Base-by-base conservation (phyloP, 306 rosid species). In the Sicyos baderoa region DNA sequence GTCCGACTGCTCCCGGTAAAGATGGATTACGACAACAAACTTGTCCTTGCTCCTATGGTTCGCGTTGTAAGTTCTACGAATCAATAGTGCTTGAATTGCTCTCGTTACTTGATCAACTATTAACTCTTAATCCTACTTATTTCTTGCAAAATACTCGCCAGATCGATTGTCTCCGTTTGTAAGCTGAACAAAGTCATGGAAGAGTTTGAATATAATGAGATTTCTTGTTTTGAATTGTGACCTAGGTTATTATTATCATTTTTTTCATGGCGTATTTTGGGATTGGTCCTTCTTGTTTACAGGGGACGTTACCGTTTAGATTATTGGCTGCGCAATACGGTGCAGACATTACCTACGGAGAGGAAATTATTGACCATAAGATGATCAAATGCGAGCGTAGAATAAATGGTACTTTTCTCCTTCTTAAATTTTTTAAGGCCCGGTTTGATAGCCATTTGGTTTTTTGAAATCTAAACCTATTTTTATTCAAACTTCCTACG, bases 21-120 rank as follows among this genome's bases (percentile, higher is more conserved):
- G 68, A 91, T 91, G 97, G 95, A 91, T 5, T 91, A 91, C 83
- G 53, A 68, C 70, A 91, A 89, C 79, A 89, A 87, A 72, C 79
- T 79, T 56, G 81, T 91, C 65, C 97, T 91, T 10, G 96, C 97
- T 82, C 97, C 97, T 12, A 91, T 91, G 97, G 96, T 91, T 84
- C 91, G 97, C 86, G 86, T 85, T 66, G 97, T 91, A 67, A 89
- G 97, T 82, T 80, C 21, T 13, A 9, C 17, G 51, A 17, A 61
- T n/a, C n/a, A 1, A 3, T 17, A 9, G 13, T 35, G 27, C 2
- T 62, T 62, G 29, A 62, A 27, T 18, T 62, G n/a, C 22, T 63
- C 52, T 42, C 16, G 25, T 42, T 42, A 63, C 18, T 40, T 42
- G 53, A 44, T 64, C 70, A 12, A 35, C 25, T 37, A 1, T 17